These are phyloP conservation scores for Xylaria sp. DNA, from an alignment of 2,329 filamentous ascomycete species.

Conservation along the genomic window DNA sequence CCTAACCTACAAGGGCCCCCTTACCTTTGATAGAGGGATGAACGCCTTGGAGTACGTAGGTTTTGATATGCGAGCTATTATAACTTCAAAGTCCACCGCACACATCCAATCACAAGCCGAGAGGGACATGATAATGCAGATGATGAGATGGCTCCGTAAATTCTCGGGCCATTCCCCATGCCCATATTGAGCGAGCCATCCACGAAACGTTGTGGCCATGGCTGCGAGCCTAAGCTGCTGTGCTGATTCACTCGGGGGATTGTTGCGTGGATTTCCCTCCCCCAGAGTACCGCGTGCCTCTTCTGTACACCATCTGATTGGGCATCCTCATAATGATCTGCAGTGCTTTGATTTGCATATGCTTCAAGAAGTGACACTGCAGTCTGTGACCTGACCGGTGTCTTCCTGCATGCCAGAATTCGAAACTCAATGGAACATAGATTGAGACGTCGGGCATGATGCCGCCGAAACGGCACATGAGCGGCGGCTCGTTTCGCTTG, in stretches of 20 bases:
- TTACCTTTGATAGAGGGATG: not conserved
- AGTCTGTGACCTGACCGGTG: not conserved
- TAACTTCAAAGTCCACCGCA: not conserved
- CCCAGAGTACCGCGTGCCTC: not conserved
- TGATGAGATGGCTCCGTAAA: not conserved
- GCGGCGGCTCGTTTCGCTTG: not conserved
- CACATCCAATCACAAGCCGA: constrained; percentile 20
- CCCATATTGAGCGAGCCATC: not conserved
- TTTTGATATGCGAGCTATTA: constrained; percentile 15
- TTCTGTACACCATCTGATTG: constrained; percentile 1
- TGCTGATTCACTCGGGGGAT: not conserved
- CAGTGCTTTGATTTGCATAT: constrained; percentile 10
- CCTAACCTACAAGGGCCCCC: not conserved
- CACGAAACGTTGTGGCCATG: constrained; percentile 16
- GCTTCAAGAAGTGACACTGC: not conserved
- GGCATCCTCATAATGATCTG: not conserved
- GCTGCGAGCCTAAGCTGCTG: not conserved
- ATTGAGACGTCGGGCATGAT: constrained; percentile 4
- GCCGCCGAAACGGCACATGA: constrained; percentile 8
- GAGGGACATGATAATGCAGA: not conserved
- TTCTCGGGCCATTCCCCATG: not conserved
- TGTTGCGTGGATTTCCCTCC: not conserved
- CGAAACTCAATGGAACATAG: not conserved
- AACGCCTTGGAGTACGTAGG: constrained; percentile 7
- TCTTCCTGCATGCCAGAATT: not conserved